A percentile compares a stretch with the other conserved stretches of the same genome.
These are phyloP conservation scores for Pseudogymnoascus sp. DNA, from an alignment of 2,329 filamentous ascomycete species.

Conservation along the genomic window DNA sequence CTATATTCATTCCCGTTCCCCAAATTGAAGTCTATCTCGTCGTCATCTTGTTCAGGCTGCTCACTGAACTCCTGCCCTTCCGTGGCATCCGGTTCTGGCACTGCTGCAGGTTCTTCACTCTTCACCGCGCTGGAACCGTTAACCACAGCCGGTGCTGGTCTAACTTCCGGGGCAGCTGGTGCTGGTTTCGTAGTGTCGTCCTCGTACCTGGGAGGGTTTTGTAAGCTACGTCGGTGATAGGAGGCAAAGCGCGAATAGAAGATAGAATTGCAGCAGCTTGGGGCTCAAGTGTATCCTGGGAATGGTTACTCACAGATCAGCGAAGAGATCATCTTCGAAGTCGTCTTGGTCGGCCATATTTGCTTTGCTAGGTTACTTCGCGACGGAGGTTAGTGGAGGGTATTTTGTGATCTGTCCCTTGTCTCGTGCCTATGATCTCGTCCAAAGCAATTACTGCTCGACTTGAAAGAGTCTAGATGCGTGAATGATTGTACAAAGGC, in stretches of 20 bases:
- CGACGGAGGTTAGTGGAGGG: background rate
- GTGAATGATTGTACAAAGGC: background rate
- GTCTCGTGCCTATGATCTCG: background rate
- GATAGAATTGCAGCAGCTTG: background rate
- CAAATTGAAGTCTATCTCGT: slow-evolving; percentile 53
- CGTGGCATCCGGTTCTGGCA: slow-evolving; percentile 9
- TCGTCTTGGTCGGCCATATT: slow-evolving; percentile 75
- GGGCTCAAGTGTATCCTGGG: background rate
- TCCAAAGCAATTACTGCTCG: background rate
- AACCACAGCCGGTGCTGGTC: slow-evolving; percentile 24
- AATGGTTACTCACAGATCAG: slow-evolving; percentile 69
- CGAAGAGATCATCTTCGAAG: slow-evolving; percentile 90
- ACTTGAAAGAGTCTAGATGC: background rate
- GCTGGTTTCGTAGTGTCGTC: slow-evolving; percentile 42
- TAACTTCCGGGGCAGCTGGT: slow-evolving; percentile 25
- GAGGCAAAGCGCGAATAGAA: background rate
- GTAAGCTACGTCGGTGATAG: slow-evolving; percentile 1
- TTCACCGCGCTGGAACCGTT: slow-evolving; percentile 24
- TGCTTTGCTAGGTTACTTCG: slow-evolving; percentile 16
- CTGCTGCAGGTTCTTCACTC: slow-evolving; percentile 15
- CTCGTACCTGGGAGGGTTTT: slow-evolving; percentile 49
- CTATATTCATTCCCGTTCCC: slow-evolving; percentile 33
- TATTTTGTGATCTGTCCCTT: background rate
- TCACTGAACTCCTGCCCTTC: slow-evolving; percentile 38
- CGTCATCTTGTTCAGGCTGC: slow-evolving; percentile 45